Evolutionary conservation across 805 yeast species (phyloP), one percentile per base, ranked within the genome.

Genomic region (Nematodospora valgi): DNA sequence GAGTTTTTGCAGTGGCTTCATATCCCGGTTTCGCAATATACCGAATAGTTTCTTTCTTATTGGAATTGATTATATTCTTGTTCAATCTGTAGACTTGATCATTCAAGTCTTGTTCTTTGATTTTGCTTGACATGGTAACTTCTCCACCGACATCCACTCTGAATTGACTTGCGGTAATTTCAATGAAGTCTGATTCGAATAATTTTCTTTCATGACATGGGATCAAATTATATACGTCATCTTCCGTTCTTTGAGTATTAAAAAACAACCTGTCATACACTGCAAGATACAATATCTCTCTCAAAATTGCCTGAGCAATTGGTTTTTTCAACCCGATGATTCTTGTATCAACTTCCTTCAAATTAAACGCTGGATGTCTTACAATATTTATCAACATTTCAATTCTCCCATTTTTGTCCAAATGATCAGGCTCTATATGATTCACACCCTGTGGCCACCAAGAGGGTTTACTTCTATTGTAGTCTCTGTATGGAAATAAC

Each of bases 401-500:
- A 13, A 81, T 47, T 35, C 93, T 59, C 46, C 78, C 82, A 1
- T 57, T 59, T 49, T 79, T 82, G 39, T 64, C 68, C 38, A 84
- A 58, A 56, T 84, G 91, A 51, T 82, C 91, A 0, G 91, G 91
- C 48, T 83, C 89, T 28, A 63, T 66, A 55, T 83, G 91, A 23
- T 74, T 60, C 1, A 80, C 73, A 9, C 43, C 38, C 0, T 27
- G 23, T 0, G 89, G 89, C 93, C 93, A 83, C 89, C 89, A 82
- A 4, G 50, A 47, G 0, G 91, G 93, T 42, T 64, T 73, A 9
- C 72, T 46, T 0, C 17, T 31, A 10, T 72, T 70, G 2, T 76
- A 77, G 13, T 39, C 16, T 35, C 75, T 80, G 51, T 83, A 83
- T 3, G 91, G 91, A 45, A 59, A 71, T 16, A 59, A 56, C 1